Percentiles rank a stretch among this genome's conserved stretches.
These are phyloP conservation scores for Ophiostoma sp. DNA, from an alignment of 2,329 filamentous ascomycete species.

Conservation along the genomic window DNA sequence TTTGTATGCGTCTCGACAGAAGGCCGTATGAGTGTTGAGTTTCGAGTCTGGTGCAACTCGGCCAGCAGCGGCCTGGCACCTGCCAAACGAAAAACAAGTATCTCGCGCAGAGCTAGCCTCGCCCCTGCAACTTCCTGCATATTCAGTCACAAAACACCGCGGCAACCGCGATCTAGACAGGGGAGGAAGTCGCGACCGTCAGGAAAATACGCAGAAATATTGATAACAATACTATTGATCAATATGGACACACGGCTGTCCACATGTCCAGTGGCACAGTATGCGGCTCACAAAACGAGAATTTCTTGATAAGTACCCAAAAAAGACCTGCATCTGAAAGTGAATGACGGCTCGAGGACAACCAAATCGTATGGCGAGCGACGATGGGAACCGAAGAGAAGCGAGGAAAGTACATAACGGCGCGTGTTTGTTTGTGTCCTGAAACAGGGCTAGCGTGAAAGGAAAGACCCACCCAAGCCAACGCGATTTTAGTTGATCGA, in stretches of 20 bases:
- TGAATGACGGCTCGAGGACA: background rate
- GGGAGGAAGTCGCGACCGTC: background rate
- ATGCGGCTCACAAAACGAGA: background rate
- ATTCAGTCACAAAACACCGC: background rate
- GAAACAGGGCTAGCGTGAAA: constrained; percentile 17
- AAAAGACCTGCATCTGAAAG: background rate
- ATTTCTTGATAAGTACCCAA: background rate
- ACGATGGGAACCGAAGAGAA: constrained; percentile 1
- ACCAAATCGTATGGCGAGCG: background rate
- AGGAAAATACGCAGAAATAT: background rate
- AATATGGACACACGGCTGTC: background rate
- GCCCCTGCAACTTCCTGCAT: constrained; percentile 15
- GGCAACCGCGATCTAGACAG: constrained; percentile 1
- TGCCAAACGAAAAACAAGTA: constrained; percentile 15
- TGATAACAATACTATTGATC: background rate
- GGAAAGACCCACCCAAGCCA: constrained; percentile 13
- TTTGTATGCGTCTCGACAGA: no score
- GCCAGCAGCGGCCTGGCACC: constrained; percentile 4
- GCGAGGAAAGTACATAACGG: background rate
- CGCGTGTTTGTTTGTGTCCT: constrained; percentile 21
- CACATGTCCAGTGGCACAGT: constrained; percentile 14
- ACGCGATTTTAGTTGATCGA: background rate
- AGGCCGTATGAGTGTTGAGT: background rate
- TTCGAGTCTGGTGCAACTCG: constrained; percentile 9
- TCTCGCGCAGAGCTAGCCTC: background rate